phyloP scores from a whole-genome alignment of 169 alveolate genomes.

The Blepharisma undulans region DNA sequence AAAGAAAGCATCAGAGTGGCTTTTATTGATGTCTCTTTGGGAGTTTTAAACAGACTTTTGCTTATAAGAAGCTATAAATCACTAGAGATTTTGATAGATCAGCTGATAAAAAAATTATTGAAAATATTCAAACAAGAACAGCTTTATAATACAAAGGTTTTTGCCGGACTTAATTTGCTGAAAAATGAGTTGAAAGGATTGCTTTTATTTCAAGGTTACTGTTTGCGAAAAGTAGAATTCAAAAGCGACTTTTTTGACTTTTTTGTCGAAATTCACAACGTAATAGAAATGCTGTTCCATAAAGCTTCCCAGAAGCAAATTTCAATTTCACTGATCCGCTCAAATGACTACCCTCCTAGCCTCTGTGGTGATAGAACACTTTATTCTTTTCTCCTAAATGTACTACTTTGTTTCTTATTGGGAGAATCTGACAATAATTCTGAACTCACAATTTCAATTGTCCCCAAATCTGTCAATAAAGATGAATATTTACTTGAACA shows the following conservation, averaged over 20 bases:
- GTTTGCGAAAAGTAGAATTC: background rate
- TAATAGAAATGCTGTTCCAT: background rate
- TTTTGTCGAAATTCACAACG: background rate
- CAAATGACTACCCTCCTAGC: background rate
- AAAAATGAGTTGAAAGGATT: background rate
- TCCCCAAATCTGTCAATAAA: background rate
- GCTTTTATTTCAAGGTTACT: background rate
- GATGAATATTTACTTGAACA: background rate
- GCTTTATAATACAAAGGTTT: background rate
- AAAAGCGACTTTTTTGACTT: background rate
- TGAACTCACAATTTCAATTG: background rate
- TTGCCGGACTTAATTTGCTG: background rate
- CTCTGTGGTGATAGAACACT: background rate
- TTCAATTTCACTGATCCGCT: background rate
- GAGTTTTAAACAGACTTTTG: background rate
- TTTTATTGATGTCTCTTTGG: background rate
- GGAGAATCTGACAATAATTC: background rate
- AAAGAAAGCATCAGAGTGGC: background rate
- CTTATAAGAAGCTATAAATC: background rate
- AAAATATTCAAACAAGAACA: background rate
- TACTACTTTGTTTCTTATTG: background rate
- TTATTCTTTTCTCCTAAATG: background rate
- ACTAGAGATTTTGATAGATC: background rate
- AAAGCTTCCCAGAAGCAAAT: background rate
- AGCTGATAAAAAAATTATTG: background rate